Evolutionary conservation across 2,329 filamentous ascomycete genomes (phyloP), one percentile per base, ranked within the genome.

Genomic region (Sporothrix phasma): DNA sequence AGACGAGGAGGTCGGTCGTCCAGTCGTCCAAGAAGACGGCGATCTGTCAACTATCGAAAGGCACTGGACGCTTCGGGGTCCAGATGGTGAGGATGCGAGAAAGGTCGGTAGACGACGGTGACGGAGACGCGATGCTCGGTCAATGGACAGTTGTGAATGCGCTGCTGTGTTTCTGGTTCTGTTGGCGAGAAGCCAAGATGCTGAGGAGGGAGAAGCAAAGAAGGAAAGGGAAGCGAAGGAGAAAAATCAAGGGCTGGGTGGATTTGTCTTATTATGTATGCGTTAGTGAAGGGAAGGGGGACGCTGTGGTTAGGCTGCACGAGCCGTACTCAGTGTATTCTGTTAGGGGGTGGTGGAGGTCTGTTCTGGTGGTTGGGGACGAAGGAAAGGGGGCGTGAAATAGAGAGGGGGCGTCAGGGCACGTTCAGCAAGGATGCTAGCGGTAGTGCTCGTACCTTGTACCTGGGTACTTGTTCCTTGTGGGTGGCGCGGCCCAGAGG

Each of bases 11-110:
- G 70, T 72, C 70, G 70, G 70, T 71, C 72, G 76, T 72, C n/a
- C n/a, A n/a, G n/a, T n/a, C n/a, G n/a, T n/a, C 76, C 39, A 61
- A 62, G 31, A 53, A 26, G 37, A 49, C 54, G 29, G 71, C 71
- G 75, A 73, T 69, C 73, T 68, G 70, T 71, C 70, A 68, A 51
- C 56, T 72, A 73, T 71, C 75, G 69, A 75, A 76, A 76, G 46
- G 41, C 62, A 69, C 76, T 75, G 75, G 76, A 76, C 71, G 62
- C 67, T 72, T 74, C 73, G 61, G 13, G 62, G 70, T 74, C 76
- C 74, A 77, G 74, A 29, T 29, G 37, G 54, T 58, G 22, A 58
- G 39, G 22, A 63, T 41, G 66, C 62, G 67, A 65, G 29, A 63
- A 13, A 22, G 46, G 17, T 19, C 61, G 7, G 29, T 53, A 2